Evolutionary conservation across 2,329 filamentous ascomycete species (phyloP).

Genomic region (Microdochium bolleyi): DNA sequence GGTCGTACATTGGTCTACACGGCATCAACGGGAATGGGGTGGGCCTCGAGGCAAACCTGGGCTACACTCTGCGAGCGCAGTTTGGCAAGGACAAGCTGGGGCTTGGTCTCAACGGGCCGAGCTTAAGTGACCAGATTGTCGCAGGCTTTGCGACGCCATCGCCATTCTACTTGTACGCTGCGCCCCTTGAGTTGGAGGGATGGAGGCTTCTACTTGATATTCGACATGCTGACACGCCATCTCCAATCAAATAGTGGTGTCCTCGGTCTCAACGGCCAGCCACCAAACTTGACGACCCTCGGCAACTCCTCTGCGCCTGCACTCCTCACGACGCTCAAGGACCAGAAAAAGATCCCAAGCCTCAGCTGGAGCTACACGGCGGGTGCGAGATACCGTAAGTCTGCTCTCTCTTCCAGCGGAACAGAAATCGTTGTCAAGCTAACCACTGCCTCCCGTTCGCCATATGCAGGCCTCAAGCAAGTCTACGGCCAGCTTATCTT

Average conservation of each 20-base stretch:
- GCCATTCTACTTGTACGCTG: conserved; percentile 27
- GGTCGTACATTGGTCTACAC: conserved; percentile 20
- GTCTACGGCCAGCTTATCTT: conserved; percentile 29
- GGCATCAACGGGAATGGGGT: conserved; percentile 25
- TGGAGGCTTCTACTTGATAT: background rate
- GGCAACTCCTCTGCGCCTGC: conserved; percentile 25
- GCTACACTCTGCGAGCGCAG: conserved; percentile 18
- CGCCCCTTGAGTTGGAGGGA: background rate
- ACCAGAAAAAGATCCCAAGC: conserved; percentile 26
- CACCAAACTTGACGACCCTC: conserved; percentile 25
- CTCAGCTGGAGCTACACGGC: conserved; percentile 34
- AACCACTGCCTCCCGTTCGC: background rate
- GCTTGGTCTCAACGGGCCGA: conserved; percentile 21
- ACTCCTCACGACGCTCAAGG: conserved; percentile 26
- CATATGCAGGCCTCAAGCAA: conserved; percentile 21
- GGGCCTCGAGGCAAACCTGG: conserved; percentile 28
- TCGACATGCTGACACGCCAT: too few species aligned
- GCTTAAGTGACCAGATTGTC: conserved; percentile 20
- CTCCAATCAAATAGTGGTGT: too few species aligned
- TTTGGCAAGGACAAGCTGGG: conserved; percentile 19
- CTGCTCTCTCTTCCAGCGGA: background rate
- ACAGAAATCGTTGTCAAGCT: background rate
- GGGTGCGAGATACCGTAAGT: conserved; percentile 28
- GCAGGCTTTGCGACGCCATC: conserved; percentile 21
- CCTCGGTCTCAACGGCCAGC: conserved; percentile 28